phyloP scores from a whole-genome alignment of 768 basidiomycete species.

The Paxillus involutus region DNA sequence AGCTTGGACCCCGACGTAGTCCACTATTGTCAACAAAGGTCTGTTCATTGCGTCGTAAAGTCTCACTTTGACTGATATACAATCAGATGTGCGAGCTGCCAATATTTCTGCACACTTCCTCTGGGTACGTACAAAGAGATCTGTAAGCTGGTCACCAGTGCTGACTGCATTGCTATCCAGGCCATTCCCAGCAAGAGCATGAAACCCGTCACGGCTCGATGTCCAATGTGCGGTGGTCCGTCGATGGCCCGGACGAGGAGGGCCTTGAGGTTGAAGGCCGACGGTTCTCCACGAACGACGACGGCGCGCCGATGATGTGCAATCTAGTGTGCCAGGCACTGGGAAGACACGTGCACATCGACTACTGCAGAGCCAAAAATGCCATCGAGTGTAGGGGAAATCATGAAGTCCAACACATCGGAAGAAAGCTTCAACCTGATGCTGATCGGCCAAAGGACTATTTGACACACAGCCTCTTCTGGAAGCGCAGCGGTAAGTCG shows the following conservation, averaged over 20 bases:
- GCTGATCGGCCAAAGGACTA: conserved; percentile 51
- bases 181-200: conserved; percentile 56
- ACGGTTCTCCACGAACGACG: conserved; percentile 50
- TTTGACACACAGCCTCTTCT: conserved; percentile 53
- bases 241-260: conserved; percentile 50
- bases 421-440: conserved; percentile 39
- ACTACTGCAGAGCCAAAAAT: conserved; percentile 47
- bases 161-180: conserved; percentile 27
- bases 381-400: conserved; percentile 36
- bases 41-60: conserved; percentile 2
- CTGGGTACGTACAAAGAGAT: conserved; percentile 35
- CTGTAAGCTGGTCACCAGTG: neutral
- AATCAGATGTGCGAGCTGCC: conserved; percentile 50
- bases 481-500: conserved; percentile 52
- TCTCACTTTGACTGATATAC: conserved; percentile 1
- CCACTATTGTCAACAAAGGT: conserved; percentile 55
- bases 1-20: conserved; percentile 40
- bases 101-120: conserved; percentile 57
- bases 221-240: conserved; percentile 53
- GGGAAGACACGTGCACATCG: conserved; percentile 55
- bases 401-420: conserved; percentile 46
- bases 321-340: conserved; percentile 50
- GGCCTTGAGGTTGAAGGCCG: conserved; percentile 51
- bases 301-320: conserved; percentile 64
- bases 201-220: conserved; percentile 63